Percentiles rank a stretch among this genome's conserved stretches.
Evolutionary conservation across 306 rosid species (phyloP).

Genomic region (Quercus berberidifolia): DNA sequence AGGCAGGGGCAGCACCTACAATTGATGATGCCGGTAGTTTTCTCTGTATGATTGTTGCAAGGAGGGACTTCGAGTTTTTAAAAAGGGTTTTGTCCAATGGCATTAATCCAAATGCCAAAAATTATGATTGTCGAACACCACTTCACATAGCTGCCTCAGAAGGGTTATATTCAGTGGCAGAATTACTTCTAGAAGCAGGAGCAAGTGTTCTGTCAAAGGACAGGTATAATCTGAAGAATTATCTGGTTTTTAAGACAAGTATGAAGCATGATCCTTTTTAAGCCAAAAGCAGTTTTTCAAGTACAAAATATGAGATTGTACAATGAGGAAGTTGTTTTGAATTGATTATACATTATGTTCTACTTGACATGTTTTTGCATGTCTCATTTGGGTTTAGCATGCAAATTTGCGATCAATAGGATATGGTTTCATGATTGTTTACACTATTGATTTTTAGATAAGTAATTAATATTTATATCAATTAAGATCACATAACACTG

Average conservation of each 20-base stretch:
- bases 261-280: slow-evolving; percentile 2
- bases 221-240: slow-evolving; percentile 35
- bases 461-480: not conserved
- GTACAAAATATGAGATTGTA: not conserved
- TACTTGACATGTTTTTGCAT: not conserved
- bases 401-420: not conserved
- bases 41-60: slow-evolving; percentile 50
- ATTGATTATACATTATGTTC: not conserved
- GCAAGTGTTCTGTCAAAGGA: slow-evolving; percentile 62
- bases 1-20: slow-evolving; percentile 47
- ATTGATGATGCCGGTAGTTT: slow-evolving; percentile 54
- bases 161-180: slow-evolving; percentile 44
- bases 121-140: slow-evolving; percentile 56
- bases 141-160: slow-evolving; percentile 67
- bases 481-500: not conserved
- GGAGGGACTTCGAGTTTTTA: slow-evolving; percentile 34
- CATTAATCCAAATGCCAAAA: slow-evolving; percentile 59
- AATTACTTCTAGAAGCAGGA: slow-evolving; percentile 53
- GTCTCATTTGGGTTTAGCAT: not conserved
- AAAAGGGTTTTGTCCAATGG: slow-evolving; percentile 43
- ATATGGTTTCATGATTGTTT: not conserved
- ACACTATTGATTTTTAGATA: not conserved
- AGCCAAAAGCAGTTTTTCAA: not conserved
- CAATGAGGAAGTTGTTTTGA: not conserved
- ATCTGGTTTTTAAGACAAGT: not conserved